phyloP scores from a whole-genome alignment of 2,329 filamentous ascomycete species.

The Epichloe gansuensis region DNA sequence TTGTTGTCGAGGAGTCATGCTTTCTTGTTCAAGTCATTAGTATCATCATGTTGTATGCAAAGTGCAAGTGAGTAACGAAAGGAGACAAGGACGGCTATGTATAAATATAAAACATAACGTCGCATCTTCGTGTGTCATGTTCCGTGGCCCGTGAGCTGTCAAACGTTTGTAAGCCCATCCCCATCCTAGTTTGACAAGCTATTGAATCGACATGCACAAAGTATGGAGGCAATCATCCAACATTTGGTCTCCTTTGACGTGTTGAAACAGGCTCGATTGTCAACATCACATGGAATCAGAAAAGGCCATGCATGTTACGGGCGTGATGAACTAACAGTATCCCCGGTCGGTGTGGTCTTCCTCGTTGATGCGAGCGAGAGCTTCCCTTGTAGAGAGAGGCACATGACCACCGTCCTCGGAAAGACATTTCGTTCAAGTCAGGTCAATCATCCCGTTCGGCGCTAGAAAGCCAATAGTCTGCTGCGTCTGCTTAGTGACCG shows the following conservation, averaged over 20 bases:
- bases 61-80: background rate
- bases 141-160: too few relatives aligned
- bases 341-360: too few relatives aligned
- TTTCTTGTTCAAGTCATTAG: background rate
- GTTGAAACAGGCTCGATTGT: background rate
- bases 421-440: background rate
- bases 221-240: too few relatives aligned
- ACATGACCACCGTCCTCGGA: background rate
- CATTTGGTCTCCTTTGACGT: too few relatives aligned
- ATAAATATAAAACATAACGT: background rate
- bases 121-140: background rate
- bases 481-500: too few relatives aligned
- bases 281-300: background rate
- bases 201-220: too few relatives aligned
- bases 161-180: too few relatives aligned
- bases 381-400: too few relatives aligned
- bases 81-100: background rate
- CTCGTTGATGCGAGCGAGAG: too few relatives aligned
- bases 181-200: too few relatives aligned
- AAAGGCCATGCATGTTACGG: background rate
- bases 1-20: background rate
- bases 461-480: background rate
- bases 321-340: too few relatives aligned
- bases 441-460: background rate
- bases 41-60: background rate